A percentile compares a stretch with the other conserved stretches of the same genome.
phyloP scores from a whole-genome alignment of 1,139 yeast species.

The Hemisphaericaspora lyxosophila region DNA sequence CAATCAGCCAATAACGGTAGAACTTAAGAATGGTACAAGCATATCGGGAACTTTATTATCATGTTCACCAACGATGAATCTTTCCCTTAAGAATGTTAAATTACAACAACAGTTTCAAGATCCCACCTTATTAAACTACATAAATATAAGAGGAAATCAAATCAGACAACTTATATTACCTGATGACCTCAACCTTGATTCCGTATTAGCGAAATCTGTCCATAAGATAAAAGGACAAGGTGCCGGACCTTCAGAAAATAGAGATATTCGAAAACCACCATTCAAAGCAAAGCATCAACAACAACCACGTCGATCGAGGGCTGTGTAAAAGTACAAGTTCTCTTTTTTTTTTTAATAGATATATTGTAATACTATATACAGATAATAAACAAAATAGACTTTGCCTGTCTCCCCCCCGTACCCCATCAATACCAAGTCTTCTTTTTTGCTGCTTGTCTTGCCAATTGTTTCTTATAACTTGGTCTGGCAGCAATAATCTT shows the following conservation, averaged over 20 bases:
- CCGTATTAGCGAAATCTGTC: slow-evolving; percentile 53
- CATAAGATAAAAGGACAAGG: slow-evolving; percentile 41
- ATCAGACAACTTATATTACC: slow-evolving; percentile 84
- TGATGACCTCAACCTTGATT: slow-evolving; percentile 82
- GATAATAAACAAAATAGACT: background rate
- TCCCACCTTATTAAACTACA: slow-evolving; percentile 71
- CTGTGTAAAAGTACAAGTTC: background rate
- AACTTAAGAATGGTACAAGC: slow-evolving; percentile 77
- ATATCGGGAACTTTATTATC: slow-evolving; percentile 57
- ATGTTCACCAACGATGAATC: slow-evolving; percentile 92
- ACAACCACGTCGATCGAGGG: background rate
- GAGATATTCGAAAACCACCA: slow-evolving; percentile 1
- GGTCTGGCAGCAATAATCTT: slow-evolving; percentile 67
- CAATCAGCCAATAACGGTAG: slow-evolving; percentile 87
- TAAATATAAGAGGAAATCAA: slow-evolving; percentile 88
- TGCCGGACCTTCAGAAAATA: slow-evolving; percentile 36
- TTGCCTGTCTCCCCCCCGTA: too few species aligned
- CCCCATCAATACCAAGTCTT: slow-evolving; percentile 22
- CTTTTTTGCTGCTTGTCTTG: slow-evolving; percentile 50
- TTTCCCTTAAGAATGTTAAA: slow-evolving; percentile 78
- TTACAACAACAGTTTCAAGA: slow-evolving; percentile 72
- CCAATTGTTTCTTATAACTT: slow-evolving; percentile 55
- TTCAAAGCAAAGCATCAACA: slow-evolving; percentile 1
- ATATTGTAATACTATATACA: slow-evolving; percentile 1
- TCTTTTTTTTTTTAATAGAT: background rate